Conservation (phyloP, 1,139 yeast species). For the Candida sp. region DNA sequence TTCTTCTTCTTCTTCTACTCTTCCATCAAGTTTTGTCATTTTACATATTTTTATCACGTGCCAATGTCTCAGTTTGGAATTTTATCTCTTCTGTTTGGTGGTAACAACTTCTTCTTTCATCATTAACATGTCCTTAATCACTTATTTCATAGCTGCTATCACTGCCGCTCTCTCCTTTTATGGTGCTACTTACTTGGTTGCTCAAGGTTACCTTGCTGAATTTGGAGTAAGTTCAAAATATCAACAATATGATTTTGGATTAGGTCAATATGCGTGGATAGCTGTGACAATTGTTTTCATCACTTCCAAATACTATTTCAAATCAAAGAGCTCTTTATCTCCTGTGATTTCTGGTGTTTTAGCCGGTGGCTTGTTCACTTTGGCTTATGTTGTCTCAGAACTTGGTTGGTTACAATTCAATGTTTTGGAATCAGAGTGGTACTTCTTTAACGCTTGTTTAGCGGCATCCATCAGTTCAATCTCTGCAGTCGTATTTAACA, state of each 20-base stretch:
- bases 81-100: no score
- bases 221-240: neutral
- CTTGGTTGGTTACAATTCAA: slow-evolving; percentile 1
- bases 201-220: neutral
- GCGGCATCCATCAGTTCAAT: neutral
- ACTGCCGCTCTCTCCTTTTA: neutral
- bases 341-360: neutral
- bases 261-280: slow-evolving; percentile 1
- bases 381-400: neutral
- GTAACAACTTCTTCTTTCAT: neutral
- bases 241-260: neutral
- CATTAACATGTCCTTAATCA: neutral
- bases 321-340: neutral
- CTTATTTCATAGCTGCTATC: neutral
- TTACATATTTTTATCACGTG: no score
- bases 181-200: neutral
- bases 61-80: no score
- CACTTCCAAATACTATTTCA: neutral
- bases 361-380: neutral
- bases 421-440: slow-evolving; percentile 2
- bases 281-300: neutral
- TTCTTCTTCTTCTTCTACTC: no score
- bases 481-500: slow-evolving; percentile 1
- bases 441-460: neutral
- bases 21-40: no score